Base-by-base conservation (phyloP, 2,329 filamentous ascomycete genomes). In the Arthrobotrys sinensis region DNA sequence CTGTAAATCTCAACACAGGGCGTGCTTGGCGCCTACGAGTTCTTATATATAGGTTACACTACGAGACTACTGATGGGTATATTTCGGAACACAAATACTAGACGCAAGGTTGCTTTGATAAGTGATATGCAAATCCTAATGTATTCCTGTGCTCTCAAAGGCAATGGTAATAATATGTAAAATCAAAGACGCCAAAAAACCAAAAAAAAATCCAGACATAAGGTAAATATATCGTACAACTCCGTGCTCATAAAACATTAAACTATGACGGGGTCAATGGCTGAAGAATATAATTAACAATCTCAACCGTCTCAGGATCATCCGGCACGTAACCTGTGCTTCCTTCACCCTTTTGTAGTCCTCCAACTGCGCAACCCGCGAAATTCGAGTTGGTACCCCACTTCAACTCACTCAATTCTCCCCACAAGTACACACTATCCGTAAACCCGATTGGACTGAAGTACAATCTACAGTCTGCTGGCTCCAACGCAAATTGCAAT, bases 401-500 rank as follows among this genome's bases (percentile, higher is more conserved):
- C 52, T 77, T 77, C 34, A 77, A 45, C 62, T 71, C 60, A 14
- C 66, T 24, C 12, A 77, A 55, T 43, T 77, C 66, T 16, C 67
- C 73, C 73, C 73, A 77, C 1, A 77, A 36, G 24, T 66, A 71
- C 32, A 77, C 43, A 12, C 60, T 66, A 28, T 77, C 73, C 2
- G 48, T 14, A 24, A 71, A 77, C 5, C 45, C 53, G 8, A 63
- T 53, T 28, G 48, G 65, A 8, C 50, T 77, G 36, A 71, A 88
- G 82, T 85, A 88, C 14, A 88, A 84, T 12, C 87, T 84, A 80
- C 87, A 88, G 80, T 88, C 87, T 0, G 85, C 83, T 24, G 86
- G 83, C 81, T 88, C 86, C 53, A 85, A 84, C 2, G 86, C 82
- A 76, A 85, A 88, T 78, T 88, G 87, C 12, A 87, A 83, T 1